phyloP scores from a whole-genome alignment of 2,329 filamentous ascomycete species.

The Cryphonectria parasitica region DNA sequence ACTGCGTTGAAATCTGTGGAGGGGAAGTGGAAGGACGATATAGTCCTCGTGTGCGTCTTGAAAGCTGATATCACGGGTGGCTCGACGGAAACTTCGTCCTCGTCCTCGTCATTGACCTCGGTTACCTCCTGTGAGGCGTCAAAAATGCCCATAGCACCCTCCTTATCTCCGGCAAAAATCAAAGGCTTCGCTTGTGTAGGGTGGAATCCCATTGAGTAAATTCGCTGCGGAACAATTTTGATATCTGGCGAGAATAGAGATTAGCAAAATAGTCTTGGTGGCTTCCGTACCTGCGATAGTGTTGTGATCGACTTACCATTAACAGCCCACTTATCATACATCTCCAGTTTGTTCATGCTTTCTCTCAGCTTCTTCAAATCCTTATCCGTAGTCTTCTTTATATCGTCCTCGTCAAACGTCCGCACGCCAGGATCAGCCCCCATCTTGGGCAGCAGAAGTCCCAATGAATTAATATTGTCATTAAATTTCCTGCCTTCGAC shows the following conservation, averaged over 20 bases:
- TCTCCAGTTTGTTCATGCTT: conserved; percentile 73
- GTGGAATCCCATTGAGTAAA: conserved; percentile 88
- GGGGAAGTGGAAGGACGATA: conserved; percentile 81
- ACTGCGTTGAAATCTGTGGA: conserved; percentile 73
- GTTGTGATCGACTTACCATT: conserved; percentile 59
- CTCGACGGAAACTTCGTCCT: conserved; percentile 66
- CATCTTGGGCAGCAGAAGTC: conserved; percentile 60
- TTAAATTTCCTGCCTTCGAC: conserved; percentile 81
- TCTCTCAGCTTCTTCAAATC: conserved; percentile 73
- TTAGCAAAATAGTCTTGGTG: conserved; percentile 7
- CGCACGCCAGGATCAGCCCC: conserved; percentile 79
- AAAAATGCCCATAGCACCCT: conserved; percentile 87
- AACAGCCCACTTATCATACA: conserved; percentile 85
- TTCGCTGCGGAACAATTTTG: conserved; percentile 85
- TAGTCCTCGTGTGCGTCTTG: conserved; percentile 87
- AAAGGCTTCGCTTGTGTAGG: conserved; percentile 84
- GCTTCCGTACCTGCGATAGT: not conserved
- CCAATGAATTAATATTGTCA: conserved; percentile 66
- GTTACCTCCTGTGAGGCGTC: conserved; percentile 76
- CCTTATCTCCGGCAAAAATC: conserved; percentile 92
- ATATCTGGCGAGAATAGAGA: conserved; percentile 62
- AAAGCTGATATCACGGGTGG: conserved; percentile 85
- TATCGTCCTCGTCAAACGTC: conserved; percentile 85
- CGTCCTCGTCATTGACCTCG: conserved; percentile 56
- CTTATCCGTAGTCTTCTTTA: conserved; percentile 77